Conservation (phyloP, 148 eudicot genomes). For the Rheum nobile region DNA sequence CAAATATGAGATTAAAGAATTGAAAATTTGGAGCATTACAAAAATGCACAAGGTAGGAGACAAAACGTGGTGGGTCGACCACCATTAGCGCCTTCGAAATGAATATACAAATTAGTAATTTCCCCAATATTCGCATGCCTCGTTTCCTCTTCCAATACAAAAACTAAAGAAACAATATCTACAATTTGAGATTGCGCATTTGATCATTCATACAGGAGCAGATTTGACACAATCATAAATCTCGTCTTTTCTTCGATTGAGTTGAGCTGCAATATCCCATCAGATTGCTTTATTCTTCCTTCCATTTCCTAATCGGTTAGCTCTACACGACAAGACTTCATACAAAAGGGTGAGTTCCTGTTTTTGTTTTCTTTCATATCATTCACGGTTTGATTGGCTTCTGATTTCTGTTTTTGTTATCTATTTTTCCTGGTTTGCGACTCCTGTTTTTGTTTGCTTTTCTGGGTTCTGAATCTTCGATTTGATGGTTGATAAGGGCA, state of each 20-base stretch:
- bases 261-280: neutral
- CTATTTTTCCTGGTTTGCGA: too few species aligned
- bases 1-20: neutral
- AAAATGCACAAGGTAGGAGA: neutral
- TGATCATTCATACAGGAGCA: neutral
- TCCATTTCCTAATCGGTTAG: neutral
- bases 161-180: too few species aligned
- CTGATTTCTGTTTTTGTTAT: neutral
- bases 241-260: neutral
- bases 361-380: neutral
- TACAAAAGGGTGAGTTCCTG: neutral
- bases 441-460: neutral
- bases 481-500: too few species aligned
- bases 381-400: neutral
- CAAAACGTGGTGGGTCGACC: slow-evolving; percentile 8
- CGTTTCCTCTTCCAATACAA: neutral
- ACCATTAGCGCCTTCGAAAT: neutral
- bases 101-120: neutral
- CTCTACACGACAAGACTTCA: neutral
- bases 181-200: too few species aligned
- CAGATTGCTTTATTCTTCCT: neutral
- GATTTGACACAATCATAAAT: neutral
- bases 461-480: neutral
- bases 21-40: neutral
- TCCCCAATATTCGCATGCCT: neutral